These are phyloP conservation scores for Dipteronia dyeriana DNA, from an alignment of 345 rosid genomes.

Conservation along the genomic window DNA sequence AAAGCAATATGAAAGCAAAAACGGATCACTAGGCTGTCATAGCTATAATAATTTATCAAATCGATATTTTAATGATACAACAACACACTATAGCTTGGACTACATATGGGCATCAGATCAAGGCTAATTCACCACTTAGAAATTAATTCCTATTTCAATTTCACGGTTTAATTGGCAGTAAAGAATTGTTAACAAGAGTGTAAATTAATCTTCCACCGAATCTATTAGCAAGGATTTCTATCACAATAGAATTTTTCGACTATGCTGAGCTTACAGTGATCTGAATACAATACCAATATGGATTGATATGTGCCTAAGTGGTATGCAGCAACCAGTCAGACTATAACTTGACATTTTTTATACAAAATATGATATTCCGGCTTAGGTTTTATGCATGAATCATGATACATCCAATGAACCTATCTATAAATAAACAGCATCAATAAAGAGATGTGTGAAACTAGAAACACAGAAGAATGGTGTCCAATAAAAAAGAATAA, in stretches of 20 bases:
- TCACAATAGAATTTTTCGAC: not conserved
- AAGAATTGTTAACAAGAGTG: not conserved
- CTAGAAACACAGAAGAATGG: not conserved
- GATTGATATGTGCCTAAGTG: not conserved
- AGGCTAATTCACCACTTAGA: not conserved
- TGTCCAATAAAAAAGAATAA: not conserved
- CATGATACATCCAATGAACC: not conserved
- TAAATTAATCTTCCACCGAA: not conserved
- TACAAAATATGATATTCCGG: not conserved
- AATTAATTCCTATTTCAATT: not conserved
- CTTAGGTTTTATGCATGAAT: not conserved
- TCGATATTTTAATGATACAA: not conserved
- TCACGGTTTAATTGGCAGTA: not conserved
- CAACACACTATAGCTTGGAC: not conserved
- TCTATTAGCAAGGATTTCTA: not conserved
- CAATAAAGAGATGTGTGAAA: not conserved
- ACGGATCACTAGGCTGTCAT: slow-evolving; percentile 68
- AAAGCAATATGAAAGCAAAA: slow-evolving; percentile 84
- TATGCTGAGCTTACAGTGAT: not conserved
- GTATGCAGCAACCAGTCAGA: not conserved
- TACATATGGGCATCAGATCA: not conserved
- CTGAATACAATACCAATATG: not conserved
- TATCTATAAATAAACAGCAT: not conserved
- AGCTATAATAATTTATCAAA: slow-evolving; percentile 45
- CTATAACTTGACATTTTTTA: not conserved